A percentile compares a stretch with the other conserved stretches of the same genome.
Evolutionary conservation across 2,329 filamentous ascomycete genomes (phyloP).

Genomic region (Nannizzia gypsea): DNA sequence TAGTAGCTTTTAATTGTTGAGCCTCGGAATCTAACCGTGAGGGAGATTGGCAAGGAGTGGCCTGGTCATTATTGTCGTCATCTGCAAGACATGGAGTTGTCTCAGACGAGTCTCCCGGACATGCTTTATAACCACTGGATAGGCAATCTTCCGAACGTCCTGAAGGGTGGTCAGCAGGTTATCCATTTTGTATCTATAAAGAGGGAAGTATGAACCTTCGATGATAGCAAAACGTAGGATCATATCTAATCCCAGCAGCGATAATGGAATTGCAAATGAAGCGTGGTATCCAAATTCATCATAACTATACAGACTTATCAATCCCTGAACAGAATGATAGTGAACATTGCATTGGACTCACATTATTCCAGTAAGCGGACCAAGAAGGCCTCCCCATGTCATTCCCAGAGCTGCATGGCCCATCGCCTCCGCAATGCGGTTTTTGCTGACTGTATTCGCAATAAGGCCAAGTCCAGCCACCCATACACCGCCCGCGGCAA

Average conservation of each 20-base stretch:
- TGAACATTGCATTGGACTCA: conserved; percentile 31
- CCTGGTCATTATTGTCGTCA: neutral
- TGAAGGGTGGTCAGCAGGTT: neutral
- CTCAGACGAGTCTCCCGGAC: neutral
- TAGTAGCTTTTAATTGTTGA: neutral
- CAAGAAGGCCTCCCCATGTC: conserved; percentile 44
- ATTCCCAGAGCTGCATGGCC: conserved; percentile 43
- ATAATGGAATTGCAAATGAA: conserved; percentile 29
- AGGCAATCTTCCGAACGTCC: neutral
- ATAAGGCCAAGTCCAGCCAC: conserved; percentile 48
- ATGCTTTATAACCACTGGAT: neutral
- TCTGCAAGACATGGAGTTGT: neutral
- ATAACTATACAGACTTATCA: conserved; percentile 12
- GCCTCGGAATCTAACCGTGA: neutral
- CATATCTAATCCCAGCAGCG: conserved; percentile 46
- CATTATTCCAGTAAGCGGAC: conserved; percentile 47
- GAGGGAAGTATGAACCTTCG: conserved; percentile 35
- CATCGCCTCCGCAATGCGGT: conserved; percentile 49
- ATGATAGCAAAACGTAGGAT: conserved; percentile 49
- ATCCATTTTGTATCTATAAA: neutral
- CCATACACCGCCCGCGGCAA: conserved; percentile 49
- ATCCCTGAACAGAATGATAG: neutral
- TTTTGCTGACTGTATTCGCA: conserved; percentile 46
- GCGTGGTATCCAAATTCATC: conserved; percentile 21
- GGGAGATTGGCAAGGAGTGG: neutral